Base-by-base conservation (phyloP, 495 filamentous ascomycete species). In the Pseudoneurospora amorphoporcata region DNA sequence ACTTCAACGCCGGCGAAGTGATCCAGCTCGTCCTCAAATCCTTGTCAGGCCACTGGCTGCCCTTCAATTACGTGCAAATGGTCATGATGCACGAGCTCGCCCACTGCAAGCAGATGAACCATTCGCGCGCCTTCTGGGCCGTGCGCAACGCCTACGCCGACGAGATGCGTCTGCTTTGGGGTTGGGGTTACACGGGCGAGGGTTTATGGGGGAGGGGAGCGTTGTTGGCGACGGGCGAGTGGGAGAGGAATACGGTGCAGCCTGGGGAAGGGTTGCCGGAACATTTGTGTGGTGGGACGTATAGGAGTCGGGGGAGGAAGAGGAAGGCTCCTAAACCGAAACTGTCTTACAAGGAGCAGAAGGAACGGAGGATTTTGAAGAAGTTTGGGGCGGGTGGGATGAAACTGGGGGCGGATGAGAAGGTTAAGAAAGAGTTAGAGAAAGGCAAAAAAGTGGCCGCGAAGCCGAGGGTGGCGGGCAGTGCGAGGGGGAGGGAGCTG, bases 51-150 rank as follows among this genome's bases (percentile, higher is more conserved):
- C 82, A 85, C 70, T 95, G 92, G 92, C 81, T 95, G 39, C 88
- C 90, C 3, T 92, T 94, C 76, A 81, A 87, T 68, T 90, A 90
- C 72, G 91, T 95, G 17, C 90, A 92, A 82, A 92, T 94, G 89
- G 91, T 94, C 40, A 94, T 94, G 91, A 91, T 93, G 88, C 91
- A 93, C 76, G 87, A 88, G 84, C 81, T 95, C 19, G 92, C 92
- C 19, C 92, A 95, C 76, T 91, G 89, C 81, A 89, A 92, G 79
- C 88, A 94, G 75, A 95, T 95, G 92, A 94, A 94, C 76, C 92
- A 95, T 73, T 88, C 86, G 2, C 81, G 84, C 65, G 86, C 84
- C 4, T 94, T 94, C 78, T 94, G 92, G 92, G 85, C 85, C 32
- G 89, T 92, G 17, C 80, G 91, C 39, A 90, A 93, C 77, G 76